These are phyloP conservation scores for Trichoderma koningii DNA, from an alignment of 2,329 filamentous ascomycete genomes.

Conservation along the genomic window DNA sequence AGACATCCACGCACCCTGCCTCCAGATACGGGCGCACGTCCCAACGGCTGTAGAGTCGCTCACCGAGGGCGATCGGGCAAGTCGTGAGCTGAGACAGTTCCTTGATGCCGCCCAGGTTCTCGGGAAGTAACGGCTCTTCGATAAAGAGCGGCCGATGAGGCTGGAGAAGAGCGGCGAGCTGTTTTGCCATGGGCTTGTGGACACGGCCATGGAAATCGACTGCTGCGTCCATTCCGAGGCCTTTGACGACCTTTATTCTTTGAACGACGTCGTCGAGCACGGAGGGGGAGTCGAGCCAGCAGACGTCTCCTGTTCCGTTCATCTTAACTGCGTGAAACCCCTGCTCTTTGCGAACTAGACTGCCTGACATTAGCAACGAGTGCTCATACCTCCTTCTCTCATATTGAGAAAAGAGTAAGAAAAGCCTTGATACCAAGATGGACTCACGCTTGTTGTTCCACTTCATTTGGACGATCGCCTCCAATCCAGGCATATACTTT, in stretches of 20 bases:
- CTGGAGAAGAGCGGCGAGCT: slow-evolving; percentile 67
- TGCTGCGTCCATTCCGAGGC: slow-evolving; percentile 69
- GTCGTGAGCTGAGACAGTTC: slow-evolving; percentile 49
- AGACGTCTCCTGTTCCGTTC: slow-evolving; percentile 76
- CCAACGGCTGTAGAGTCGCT: slow-evolving; percentile 72
- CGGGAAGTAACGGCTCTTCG: slow-evolving; percentile 71
- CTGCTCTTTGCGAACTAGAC: slow-evolving; percentile 58
- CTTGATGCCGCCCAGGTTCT: slow-evolving; percentile 63
- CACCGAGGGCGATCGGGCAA: slow-evolving; percentile 70
- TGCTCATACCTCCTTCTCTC: too few relatives aligned
- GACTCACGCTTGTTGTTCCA: slow-evolving; percentile 62
- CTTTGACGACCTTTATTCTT: slow-evolving; percentile 68
- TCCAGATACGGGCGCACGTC: slow-evolving; percentile 73
- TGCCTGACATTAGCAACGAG: slow-evolving; percentile 33
- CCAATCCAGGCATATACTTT: slow-evolving; percentile 80
- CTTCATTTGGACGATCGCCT: slow-evolving; percentile 68
- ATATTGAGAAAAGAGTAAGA: neutral
- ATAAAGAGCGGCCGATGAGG: slow-evolving; percentile 73
- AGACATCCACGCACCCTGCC: slow-evolving; percentile 65
- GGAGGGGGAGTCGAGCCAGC: slow-evolving; percentile 73
- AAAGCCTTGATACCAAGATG: neutral
- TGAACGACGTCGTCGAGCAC: slow-evolving; percentile 65
- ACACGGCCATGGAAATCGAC: slow-evolving; percentile 78
- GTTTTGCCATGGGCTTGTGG: slow-evolving; percentile 80
- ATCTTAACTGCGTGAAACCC: slow-evolving; percentile 73